These are phyloP conservation scores for Mangifera indica DNA, from an alignment of 345 rosid species.

Conservation along the genomic window DNA sequence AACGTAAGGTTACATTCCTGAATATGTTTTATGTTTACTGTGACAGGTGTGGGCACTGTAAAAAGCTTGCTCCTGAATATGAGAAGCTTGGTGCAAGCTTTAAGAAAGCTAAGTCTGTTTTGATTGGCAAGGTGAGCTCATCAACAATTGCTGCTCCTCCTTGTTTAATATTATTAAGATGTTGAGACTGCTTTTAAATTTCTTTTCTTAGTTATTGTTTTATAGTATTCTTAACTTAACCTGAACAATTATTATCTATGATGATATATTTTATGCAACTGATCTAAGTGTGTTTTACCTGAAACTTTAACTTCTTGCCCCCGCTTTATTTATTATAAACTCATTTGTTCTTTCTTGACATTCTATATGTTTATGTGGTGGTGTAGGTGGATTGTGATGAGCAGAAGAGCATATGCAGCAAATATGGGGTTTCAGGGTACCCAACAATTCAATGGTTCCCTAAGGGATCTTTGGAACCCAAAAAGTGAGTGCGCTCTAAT, in stretches of 20 bases:
- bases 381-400: constrained; percentile 97
- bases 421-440: constrained; percentile 89
- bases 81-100: constrained; percentile 93
- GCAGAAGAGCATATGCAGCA: constrained; percentile 81
- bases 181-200: not conserved
- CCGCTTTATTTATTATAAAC: not conserved
- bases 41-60: constrained; percentile 97
- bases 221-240: not conserved
- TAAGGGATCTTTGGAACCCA: constrained; percentile 90
- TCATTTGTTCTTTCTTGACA: not conserved
- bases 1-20: not conserved
- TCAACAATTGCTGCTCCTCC: not conserved
- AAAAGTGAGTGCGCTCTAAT: constrained; percentile 55
- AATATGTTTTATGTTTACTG: not conserved
- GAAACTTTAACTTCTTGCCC: not conserved
- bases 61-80: constrained; percentile 96
- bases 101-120: constrained; percentile 76
- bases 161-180: not conserved
- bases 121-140: constrained; percentile 82
- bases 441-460: constrained; percentile 98
- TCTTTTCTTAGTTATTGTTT: too few relatives aligned
- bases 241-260: too few relatives aligned
- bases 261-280: too few relatives aligned
- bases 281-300: not conserved
- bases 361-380: constrained; percentile 13